Conservation (phyloP, 768 basidiomycete genomes). For the Trametes meyenii region DNA sequence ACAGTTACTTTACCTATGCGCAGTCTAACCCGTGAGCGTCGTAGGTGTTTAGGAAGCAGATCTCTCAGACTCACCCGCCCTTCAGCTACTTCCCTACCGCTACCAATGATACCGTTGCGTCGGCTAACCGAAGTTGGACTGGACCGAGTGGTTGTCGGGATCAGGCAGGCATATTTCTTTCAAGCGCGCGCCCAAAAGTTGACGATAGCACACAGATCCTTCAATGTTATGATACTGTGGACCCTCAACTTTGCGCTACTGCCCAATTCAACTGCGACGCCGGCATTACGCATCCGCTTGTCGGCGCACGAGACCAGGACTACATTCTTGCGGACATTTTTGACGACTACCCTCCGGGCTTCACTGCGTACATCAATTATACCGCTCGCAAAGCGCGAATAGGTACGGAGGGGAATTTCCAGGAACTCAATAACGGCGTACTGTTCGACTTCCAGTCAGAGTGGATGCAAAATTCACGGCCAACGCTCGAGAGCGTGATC, state of each 20-base stretch:
- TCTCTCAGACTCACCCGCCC: background rate
- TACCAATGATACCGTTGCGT: conserved; percentile 40
- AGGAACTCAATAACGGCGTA: conserved; percentile 41
- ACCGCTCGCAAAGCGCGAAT: conserved; percentile 39
- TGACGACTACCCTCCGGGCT: conserved; percentile 48
- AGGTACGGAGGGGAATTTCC: conserved; percentile 48
- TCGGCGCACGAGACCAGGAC: conserved; percentile 53
- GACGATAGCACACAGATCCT: conserved; percentile 42
- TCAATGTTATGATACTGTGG: conserved; percentile 50
- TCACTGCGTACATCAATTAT: conserved; percentile 34
- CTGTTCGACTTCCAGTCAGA: conserved; percentile 51
- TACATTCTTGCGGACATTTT: conserved; percentile 40
- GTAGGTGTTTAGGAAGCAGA: background rate
- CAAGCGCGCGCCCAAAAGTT: background rate
- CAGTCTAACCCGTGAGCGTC: conserved; percentile 44
- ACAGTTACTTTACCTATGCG: conserved; percentile 59
- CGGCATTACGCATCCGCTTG: conserved; percentile 52
- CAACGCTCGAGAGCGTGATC: conserved; percentile 56
- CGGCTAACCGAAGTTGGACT: conserved; percentile 49
- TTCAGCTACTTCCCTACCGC: conserved; percentile 55
- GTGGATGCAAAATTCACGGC: conserved; percentile 54
- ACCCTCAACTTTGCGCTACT: conserved; percentile 51
- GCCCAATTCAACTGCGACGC: conserved; percentile 63
- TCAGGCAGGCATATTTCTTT: conserved; percentile 42
- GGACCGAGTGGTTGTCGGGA: conserved; percentile 49